These are phyloP conservation scores for Castanea crenata DNA, from an alignment of 306 rosid genomes.

Conservation along the genomic window DNA sequence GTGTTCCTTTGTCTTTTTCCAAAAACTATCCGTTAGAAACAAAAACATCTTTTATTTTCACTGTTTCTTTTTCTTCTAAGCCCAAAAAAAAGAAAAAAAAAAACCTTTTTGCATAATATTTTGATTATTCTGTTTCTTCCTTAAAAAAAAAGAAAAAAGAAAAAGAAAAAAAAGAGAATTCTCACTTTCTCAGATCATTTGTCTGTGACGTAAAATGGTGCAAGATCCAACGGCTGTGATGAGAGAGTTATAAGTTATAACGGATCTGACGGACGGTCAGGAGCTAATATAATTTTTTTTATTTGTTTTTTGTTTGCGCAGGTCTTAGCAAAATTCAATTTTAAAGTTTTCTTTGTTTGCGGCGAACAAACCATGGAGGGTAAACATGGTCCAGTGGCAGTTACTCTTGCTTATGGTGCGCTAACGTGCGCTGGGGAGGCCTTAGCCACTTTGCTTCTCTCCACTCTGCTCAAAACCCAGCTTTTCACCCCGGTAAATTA, in stretches of 20 bases:
- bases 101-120: background rate
- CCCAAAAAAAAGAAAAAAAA: background rate
- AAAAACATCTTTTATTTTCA: background rate
- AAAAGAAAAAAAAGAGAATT: background rate
- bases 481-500: conserved; percentile 57
- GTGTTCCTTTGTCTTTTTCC: conserved; percentile 19
- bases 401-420: conserved; percentile 43
- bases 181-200: background rate
- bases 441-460: conserved; percentile 49
- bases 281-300: conserved; percentile 19
- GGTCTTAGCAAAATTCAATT: background rate
- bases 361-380: conserved; percentile 54
- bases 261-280: conserved; percentile 46
- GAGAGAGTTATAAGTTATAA: conserved; percentile 31
- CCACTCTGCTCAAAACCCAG: conserved; percentile 60
- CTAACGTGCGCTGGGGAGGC: conserved; percentile 60
- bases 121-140: background rate
- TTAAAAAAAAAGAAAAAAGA: background rate
- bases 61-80: background rate
- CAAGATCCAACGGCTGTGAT: conserved; percentile 37
- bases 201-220: background rate
- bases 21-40: background rate
- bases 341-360: conserved; percentile 21
- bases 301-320: background rate
- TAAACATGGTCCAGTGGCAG: conserved; percentile 41